Conservation (phyloP, 352 stramenopile genomes). For the Globisporangium spiculum region DNA sequence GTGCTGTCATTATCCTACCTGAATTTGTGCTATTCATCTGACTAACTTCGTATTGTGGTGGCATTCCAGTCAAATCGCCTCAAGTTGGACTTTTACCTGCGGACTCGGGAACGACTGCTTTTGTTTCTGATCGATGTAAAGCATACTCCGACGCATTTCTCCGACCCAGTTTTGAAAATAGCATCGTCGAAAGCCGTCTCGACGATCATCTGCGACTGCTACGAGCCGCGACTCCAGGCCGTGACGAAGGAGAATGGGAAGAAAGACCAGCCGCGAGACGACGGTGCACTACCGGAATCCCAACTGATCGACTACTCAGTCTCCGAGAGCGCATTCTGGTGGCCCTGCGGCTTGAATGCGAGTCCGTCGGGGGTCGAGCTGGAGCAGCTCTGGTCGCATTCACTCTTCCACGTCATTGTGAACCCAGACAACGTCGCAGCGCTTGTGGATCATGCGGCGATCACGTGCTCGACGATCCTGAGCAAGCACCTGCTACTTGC, state of each 20-base stretch:
- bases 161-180: slow-evolving; percentile 45
- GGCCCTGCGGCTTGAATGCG: slow-evolving; percentile 48
- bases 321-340: slow-evolving; percentile 77
- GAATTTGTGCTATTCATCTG: background rate
- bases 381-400: slow-evolving; percentile 62
- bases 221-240: slow-evolving; percentile 51
- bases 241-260: slow-evolving; percentile 13
- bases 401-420: slow-evolving; percentile 65
- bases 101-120: slow-evolving; percentile 49
- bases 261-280: slow-evolving; percentile 33
- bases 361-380: slow-evolving; percentile 22
- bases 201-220: slow-evolving; percentile 74
- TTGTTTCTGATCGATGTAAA: slow-evolving; percentile 54
- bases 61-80: slow-evolving; percentile 33
- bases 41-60: slow-evolving; percentile 12
- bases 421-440: slow-evolving; percentile 58
- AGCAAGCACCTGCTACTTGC: slow-evolving; percentile 80
- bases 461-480: slow-evolving; percentile 69
- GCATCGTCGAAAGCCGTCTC: slow-evolving; percentile 56
- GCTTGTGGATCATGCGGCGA: slow-evolving; percentile 72
- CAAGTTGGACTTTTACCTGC: slow-evolving; percentile 63
- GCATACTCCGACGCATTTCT: slow-evolving; percentile 46
- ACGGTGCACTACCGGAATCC: slow-evolving; percentile 69
- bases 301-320: slow-evolving; percentile 75
- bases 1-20: background rate